These are phyloP conservation scores for Monilinia polystroma DNA, from an alignment of 2,329 filamentous ascomycete species.

Conservation along the genomic window DNA sequence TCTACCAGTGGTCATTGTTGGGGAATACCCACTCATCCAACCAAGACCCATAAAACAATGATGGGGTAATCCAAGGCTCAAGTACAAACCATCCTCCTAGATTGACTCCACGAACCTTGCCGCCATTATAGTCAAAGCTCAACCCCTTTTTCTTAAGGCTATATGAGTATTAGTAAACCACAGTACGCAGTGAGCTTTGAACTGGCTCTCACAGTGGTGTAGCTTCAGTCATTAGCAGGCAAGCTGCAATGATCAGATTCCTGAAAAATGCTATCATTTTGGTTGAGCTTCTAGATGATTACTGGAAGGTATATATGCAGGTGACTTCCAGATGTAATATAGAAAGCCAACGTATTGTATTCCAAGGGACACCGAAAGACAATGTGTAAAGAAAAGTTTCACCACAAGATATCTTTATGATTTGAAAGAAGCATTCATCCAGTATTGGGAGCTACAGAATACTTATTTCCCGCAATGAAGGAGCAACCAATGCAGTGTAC, in stretches of 20 bases:
- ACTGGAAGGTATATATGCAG: neutral
- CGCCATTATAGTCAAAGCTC: conserved; percentile 52
- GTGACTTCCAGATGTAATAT: neutral
- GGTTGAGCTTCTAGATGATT: neutral
- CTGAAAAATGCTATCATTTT: conserved; percentile 26
- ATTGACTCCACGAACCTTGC: conserved; percentile 64
- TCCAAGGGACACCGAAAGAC: neutral
- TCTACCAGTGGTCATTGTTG: neutral
- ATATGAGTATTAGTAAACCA: conserved; percentile 21
- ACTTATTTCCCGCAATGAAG: conserved; percentile 12
- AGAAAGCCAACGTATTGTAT: neutral
- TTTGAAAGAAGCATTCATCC: neutral
- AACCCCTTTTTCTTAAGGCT: conserved; percentile 33
- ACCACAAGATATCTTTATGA: neutral
- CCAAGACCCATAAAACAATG: conserved; percentile 46
- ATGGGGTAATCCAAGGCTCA: conserved; percentile 55
- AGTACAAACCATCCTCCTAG: conserved; percentile 51
- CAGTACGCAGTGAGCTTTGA: neutral
- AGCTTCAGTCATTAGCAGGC: conserved; percentile 26
- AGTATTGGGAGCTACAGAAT: neutral
- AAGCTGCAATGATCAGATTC: conserved; percentile 26
- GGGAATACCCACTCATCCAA: conserved; percentile 40
- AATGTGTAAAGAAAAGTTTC: neutral
- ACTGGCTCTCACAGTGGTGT: conserved; percentile 31
- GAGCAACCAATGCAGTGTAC: neutral